Conservation (phyloP, 73 alveolate species). For the Tetrahymena thermophila region DNA sequence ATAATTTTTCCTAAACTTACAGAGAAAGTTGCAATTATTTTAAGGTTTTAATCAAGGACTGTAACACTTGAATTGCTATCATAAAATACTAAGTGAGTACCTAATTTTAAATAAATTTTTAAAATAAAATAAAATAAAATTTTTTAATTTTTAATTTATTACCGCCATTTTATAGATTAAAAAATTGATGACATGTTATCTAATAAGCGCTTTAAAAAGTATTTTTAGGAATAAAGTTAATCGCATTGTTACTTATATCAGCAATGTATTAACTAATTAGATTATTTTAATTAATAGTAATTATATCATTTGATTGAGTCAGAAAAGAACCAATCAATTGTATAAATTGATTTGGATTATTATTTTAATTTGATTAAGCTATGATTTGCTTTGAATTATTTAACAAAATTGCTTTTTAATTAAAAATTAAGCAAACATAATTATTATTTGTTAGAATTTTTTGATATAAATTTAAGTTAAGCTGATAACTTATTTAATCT, state of each 20-base stretch:
- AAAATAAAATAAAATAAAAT: neutral
- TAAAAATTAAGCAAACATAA: neutral
- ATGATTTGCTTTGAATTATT: neutral
- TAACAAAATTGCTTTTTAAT: neutral
- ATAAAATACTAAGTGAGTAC: neutral
- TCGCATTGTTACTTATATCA: neutral
- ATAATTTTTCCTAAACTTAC: neutral
- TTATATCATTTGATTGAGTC: neutral
- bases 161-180: neutral
- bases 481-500: neutral
- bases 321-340: neutral
- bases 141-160: neutral
- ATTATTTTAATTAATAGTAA: neutral
- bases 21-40: neutral
- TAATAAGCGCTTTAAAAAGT: neutral
- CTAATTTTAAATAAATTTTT: neutral
- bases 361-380: neutral
- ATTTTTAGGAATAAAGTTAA: neutral
- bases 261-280: neutral
- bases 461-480: neutral
- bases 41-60: neutral
- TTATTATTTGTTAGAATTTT: neutral
- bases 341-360: neutral
- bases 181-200: neutral
- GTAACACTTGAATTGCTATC: neutral